phyloP scores from a whole-genome alignment of 331 rosid species.

The Saraca asoca region DNA sequence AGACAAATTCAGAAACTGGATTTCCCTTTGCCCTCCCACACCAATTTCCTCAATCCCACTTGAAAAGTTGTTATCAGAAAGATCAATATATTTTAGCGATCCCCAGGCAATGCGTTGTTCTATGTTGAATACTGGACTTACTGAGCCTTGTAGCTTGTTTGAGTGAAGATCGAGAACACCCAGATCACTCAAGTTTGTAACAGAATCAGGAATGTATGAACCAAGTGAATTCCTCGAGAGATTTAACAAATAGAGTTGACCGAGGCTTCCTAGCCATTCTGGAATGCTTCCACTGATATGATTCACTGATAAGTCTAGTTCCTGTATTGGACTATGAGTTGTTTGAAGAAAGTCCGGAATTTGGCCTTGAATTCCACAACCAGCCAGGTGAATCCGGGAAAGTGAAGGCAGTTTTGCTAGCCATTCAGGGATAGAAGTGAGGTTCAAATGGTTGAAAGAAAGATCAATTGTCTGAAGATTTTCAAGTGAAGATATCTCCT shows the following conservation, averaged over 20 bases:
- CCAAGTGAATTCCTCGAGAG: slow-evolving; percentile 63
- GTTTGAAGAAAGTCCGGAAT: slow-evolving; percentile 47
- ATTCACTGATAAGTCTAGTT: slow-evolving; percentile 67
- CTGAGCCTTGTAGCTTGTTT: slow-evolving; percentile 62
- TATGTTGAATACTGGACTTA: slow-evolving; percentile 40
- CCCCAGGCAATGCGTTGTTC: slow-evolving; percentile 38
- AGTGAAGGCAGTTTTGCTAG: slow-evolving; percentile 51
- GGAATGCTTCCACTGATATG: slow-evolving; percentile 62
- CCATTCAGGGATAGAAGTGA: slow-evolving; percentile 59
- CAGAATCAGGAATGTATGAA: slow-evolving; percentile 55
- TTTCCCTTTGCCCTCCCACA: slow-evolving; percentile 35
- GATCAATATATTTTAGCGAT: slow-evolving; percentile 53
- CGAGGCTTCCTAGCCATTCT: slow-evolving; percentile 59
- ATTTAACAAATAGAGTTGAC: slow-evolving; percentile 53
- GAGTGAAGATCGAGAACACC: slow-evolving; percentile 71
- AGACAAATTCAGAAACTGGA: slow-evolving; percentile 63
- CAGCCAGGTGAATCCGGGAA: slow-evolving; percentile 57
- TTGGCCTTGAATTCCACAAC: slow-evolving; percentile 59
- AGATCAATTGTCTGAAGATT: slow-evolving; percentile 62
- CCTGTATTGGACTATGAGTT: slow-evolving; percentile 50
- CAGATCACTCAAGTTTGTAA: slow-evolving; percentile 45
- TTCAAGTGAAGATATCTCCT: slow-evolving; percentile 60
- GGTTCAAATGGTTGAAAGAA: slow-evolving; percentile 62
- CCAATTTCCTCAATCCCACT: slow-evolving; percentile 54
- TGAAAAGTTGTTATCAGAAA: slow-evolving; percentile 63